Percentiles rank a stretch among this genome's conserved stretches.
These are phyloP conservation scores for Centaurea solstitialis DNA, from an alignment of 129 eudicot genomes.

Conservation along the genomic window DNA sequence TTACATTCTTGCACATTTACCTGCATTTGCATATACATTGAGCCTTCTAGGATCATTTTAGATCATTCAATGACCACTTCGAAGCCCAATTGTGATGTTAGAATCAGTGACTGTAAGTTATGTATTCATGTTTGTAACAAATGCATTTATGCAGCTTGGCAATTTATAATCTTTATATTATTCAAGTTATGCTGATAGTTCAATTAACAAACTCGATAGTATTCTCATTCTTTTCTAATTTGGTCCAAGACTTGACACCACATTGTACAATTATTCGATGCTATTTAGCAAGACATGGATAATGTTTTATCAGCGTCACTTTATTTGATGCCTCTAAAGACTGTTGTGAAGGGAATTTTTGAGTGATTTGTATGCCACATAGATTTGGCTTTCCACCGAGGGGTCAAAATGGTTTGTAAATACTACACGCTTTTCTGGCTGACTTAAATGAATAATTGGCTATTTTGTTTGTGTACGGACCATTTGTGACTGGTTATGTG, in stretches of 20 bases:
- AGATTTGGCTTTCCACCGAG: neutral
- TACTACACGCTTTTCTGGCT: neutral
- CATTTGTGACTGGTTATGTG: neutral
- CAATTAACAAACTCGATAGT: neutral
- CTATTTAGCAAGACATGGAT: neutral
- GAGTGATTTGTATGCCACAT: neutral
- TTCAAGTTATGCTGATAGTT: neutral
- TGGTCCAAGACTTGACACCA: neutral
- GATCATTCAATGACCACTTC: neutral
- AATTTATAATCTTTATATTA: neutral
- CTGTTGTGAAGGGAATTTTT: neutral
- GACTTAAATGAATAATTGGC: neutral
- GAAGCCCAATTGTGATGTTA: neutral
- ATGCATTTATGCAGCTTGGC: neutral
- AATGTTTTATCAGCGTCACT: neutral
- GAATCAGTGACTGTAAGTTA: neutral
- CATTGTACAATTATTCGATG: neutral
- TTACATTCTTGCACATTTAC: too few species aligned
- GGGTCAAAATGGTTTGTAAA: neutral
- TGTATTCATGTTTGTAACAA: neutral
- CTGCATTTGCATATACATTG: neutral
- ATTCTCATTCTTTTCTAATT: neutral
- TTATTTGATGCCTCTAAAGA: neutral
- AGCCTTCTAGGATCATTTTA: neutral
- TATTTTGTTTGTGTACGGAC: neutral